Evolutionary conservation across 495 filamentous ascomycete genomes (phyloP).

Genomic region (Penicillium malachiteum): DNA sequence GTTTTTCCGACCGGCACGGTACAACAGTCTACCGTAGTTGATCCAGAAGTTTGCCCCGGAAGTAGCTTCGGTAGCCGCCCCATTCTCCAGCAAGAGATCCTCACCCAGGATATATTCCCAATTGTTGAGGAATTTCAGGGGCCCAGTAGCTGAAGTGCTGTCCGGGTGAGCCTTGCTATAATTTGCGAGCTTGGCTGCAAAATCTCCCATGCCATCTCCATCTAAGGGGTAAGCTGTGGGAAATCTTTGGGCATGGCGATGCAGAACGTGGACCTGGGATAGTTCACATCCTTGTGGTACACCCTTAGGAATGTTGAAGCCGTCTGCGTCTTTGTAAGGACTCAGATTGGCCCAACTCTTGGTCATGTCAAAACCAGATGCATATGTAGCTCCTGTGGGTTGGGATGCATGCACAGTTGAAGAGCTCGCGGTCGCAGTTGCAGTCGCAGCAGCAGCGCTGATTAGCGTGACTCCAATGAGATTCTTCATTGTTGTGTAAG

Average conservation of each 20-base stretch:
- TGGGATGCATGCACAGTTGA: neutral
- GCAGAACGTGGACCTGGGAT: constrained; percentile 51
- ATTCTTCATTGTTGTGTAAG: neutral
- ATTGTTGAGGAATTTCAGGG: constrained; percentile 49
- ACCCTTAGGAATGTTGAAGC: constrained; percentile 45
- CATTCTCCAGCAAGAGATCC: constrained; percentile 44
- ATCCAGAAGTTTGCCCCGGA: constrained; percentile 53
- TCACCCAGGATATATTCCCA: constrained; percentile 48
- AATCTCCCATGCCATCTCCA: constrained; percentile 45
- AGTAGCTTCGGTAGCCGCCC: constrained; percentile 51
- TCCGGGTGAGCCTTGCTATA: constrained; percentile 7
- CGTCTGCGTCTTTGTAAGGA: constrained; percentile 42
- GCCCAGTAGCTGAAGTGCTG: constrained; percentile 35
- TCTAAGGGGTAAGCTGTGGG: constrained; percentile 41
- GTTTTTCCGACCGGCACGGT: constrained; percentile 39
- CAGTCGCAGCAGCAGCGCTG: neutral
- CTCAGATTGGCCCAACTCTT: constrained; percentile 47
- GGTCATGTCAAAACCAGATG: constrained; percentile 39
- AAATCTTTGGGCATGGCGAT: constrained; percentile 55
- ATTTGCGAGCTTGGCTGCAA: constrained; percentile 41
- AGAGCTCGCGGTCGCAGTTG: neutral
- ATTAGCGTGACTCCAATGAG: neutral
- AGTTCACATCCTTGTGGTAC: constrained; percentile 52
- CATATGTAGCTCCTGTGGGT: constrained; percentile 30
- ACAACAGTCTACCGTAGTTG: constrained; percentile 51